phyloP scores from a whole-genome alignment of 169 alveolate species.

The Amoebophrya sp. region DNA sequence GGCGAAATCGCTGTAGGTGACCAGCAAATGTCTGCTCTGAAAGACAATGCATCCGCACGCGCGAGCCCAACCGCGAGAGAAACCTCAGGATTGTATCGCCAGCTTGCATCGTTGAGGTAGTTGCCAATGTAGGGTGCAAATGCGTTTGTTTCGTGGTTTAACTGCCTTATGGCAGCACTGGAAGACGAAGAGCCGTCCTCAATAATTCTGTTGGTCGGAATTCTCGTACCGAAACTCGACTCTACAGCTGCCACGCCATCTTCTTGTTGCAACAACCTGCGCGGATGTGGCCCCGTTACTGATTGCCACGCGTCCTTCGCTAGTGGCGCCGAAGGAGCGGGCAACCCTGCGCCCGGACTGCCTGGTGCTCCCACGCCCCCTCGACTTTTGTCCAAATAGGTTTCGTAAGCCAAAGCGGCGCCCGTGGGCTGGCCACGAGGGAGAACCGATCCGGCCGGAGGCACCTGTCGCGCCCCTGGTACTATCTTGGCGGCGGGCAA shows the following conservation, averaged over 20 bases:
- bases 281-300: not conserved
- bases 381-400: not conserved
- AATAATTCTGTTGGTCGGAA: not conserved
- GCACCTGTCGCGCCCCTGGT: not conserved
- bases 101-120: not conserved
- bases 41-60: not conserved
- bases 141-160: too few species aligned
- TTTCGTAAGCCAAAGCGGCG: not conserved
- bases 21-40: conserved; percentile 19
- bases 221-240: not conserved
- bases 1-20: not conserved
- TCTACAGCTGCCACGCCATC: not conserved
- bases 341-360: not conserved
- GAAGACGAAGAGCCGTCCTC: not conserved
- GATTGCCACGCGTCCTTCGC: not conserved
- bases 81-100: not conserved
- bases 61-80: not conserved
- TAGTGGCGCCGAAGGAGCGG: not conserved
- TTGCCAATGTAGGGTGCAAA: not conserved
- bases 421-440: not conserved
- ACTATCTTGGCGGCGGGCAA: not conserved
- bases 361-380: not conserved
- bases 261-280: not conserved
- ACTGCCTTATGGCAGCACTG: not conserved
- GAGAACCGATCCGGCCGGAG: not conserved